phyloP scores from a whole-genome alignment of 352 stramenopile species.

The Globisporangium takayamanum region DNA sequence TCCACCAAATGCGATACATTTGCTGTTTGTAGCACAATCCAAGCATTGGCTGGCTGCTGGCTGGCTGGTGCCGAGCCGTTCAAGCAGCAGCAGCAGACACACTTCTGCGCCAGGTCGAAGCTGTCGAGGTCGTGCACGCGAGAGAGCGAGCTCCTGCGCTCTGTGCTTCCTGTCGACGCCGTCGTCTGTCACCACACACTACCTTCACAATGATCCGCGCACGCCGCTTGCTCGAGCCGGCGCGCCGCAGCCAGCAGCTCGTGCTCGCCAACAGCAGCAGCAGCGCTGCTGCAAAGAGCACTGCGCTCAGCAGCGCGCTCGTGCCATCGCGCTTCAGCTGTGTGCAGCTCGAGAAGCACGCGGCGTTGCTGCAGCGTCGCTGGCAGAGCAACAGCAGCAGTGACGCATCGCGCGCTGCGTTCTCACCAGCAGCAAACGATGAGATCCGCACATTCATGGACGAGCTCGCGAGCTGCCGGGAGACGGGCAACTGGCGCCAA shows the following conservation, averaged over 20 bases:
- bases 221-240: slow-evolving; percentile 15
- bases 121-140: too few species aligned
- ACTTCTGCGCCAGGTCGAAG: too few species aligned
- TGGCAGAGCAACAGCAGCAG: slow-evolving; percentile 8
- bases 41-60: too few species aligned
- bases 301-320: slow-evolving; percentile 1
- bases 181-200: background rate
- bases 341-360: slow-evolving; percentile 6
- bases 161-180: too few species aligned
- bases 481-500: slow-evolving; percentile 65
- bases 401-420: background rate
- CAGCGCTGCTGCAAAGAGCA: background rate
- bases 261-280: slow-evolving; percentile 10
- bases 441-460: slow-evolving; percentile 15
- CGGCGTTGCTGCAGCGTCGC: slow-evolving; percentile 4
- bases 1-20: too few species aligned
- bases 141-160: too few species aligned
- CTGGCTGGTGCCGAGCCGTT: too few species aligned
- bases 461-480: slow-evolving; percentile 42
- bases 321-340: slow-evolving; percentile 8
- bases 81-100: too few species aligned
- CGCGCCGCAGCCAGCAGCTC: slow-evolving; percentile 15
- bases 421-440: slow-evolving; percentile 2
- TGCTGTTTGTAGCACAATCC: too few species aligned
- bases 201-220: slow-evolving; percentile 18